phyloP scores from a whole-genome alignment of 2,329 filamentous ascomycete genomes.

The Fusarium longipes region DNA sequence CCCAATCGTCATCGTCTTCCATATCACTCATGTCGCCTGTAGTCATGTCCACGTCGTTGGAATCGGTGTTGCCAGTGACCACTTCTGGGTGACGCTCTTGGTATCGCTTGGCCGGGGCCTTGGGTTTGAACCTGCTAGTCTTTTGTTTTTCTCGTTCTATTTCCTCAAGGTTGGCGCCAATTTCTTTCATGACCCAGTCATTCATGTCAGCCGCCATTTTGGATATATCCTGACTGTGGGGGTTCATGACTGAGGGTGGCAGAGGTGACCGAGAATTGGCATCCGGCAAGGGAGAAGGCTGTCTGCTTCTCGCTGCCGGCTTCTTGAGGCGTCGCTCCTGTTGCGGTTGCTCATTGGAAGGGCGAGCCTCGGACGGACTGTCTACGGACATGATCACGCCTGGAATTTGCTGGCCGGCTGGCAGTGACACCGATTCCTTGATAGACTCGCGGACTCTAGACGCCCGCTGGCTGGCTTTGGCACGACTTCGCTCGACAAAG shows the following conservation, averaged over 20 bases:
- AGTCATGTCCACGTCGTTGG: constrained; percentile 49
- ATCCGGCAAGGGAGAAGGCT: constrained; percentile 40
- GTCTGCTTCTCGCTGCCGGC: constrained; percentile 47
- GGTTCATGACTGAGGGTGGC: constrained; percentile 50
- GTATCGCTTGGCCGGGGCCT: constrained; percentile 65
- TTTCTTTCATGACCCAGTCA: constrained; percentile 68
- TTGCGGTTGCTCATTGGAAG: constrained; percentile 5
- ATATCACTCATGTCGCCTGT: constrained; percentile 57
- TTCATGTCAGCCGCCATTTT: constrained; percentile 67
- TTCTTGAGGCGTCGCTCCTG: constrained; percentile 50
- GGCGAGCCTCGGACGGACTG: background rate
- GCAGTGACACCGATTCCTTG: constrained; percentile 16
- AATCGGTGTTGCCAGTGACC: constrained; percentile 11
- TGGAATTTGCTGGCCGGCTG: constrained; percentile 3
- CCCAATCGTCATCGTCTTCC: constrained; percentile 66
- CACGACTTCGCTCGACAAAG: constrained; percentile 66
- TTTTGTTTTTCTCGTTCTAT: constrained; percentile 57
- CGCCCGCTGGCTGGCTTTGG: constrained; percentile 48
- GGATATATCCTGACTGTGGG: constrained; percentile 59
- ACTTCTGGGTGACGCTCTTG: constrained; percentile 65
- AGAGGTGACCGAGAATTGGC: constrained; percentile 45
- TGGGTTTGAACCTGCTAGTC: constrained; percentile 64
- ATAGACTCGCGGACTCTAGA: constrained; percentile 23
- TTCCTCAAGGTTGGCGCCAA: constrained; percentile 63
- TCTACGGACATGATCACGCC: constrained; percentile 11